Conservation (phyloP, 176 grass and related monocot species). For the Carex cristatella region DNA sequence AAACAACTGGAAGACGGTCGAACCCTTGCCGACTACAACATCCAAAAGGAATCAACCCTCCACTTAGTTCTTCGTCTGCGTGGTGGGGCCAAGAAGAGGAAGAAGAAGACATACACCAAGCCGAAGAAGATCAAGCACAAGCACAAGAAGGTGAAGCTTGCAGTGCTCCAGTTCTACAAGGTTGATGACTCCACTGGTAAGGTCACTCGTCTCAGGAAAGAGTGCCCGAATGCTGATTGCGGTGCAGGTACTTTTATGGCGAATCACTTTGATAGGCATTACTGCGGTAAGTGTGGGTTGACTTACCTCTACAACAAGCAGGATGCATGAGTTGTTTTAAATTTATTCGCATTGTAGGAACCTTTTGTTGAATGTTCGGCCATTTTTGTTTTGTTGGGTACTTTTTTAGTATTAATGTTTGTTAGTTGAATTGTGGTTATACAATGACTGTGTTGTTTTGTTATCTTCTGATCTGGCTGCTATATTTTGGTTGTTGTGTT, state of each 20-base stretch:
- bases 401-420: neutral
- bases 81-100: constrained; percentile 23
- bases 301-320: constrained; percentile 39
- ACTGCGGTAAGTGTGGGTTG: constrained; percentile 32
- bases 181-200: constrained; percentile 21
- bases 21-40: constrained; percentile 26
- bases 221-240: constrained; percentile 35
- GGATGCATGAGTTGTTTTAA: neutral
- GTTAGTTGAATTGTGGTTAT: neutral
- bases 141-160: constrained; percentile 30
- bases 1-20: constrained; percentile 26
- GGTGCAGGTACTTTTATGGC: constrained; percentile 38
- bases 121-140: constrained; percentile 37
- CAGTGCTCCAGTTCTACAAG: constrained; percentile 26
- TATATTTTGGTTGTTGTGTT: neutral
- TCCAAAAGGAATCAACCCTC: constrained; percentile 26
- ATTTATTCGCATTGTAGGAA: too few relatives aligned
- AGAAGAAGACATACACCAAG: constrained; percentile 34
- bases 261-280: constrained; percentile 36
- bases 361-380: too few relatives aligned
- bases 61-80: constrained; percentile 20
- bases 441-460: neutral
- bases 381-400: neutral
- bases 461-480: neutral
- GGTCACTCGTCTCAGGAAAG: constrained; percentile 28